Conservation (phyloP, 805 yeast genomes). For the Suhomyces sp. region DNA sequence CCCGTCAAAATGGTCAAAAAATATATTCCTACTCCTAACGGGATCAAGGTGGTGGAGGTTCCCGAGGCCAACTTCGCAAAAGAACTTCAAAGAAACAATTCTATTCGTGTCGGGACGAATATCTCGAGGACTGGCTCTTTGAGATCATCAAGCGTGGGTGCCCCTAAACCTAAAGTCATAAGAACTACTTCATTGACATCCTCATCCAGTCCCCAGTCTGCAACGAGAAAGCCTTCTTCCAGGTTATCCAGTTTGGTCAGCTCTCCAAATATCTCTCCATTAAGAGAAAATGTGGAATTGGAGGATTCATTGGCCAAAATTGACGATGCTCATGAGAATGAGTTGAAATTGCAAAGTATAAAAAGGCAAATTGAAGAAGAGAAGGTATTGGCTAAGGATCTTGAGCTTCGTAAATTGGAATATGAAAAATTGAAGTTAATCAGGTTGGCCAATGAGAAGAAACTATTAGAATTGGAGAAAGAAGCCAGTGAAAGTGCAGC, state of each 20-base stretch:
- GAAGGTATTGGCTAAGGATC: slow-evolving; percentile 33
- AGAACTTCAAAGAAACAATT: slow-evolving; percentile 41
- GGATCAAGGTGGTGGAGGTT: slow-evolving; percentile 68
- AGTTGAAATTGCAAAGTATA: slow-evolving; percentile 25
- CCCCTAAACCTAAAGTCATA: slow-evolving; percentile 10
- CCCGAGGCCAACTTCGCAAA: slow-evolving; percentile 46
- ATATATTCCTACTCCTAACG: slow-evolving; percentile 73
- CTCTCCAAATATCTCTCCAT: slow-evolving; percentile 12
- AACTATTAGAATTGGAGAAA: slow-evolving; percentile 15
- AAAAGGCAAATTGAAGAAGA: slow-evolving; percentile 40
- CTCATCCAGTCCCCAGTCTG: slow-evolving; percentile 6
- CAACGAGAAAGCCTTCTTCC: slow-evolving; percentile 11
- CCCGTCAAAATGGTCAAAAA: slow-evolving; percentile 54
- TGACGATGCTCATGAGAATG: slow-evolving; percentile 25
- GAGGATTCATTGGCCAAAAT: slow-evolving; percentile 22
- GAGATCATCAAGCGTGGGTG: slow-evolving; percentile 12
- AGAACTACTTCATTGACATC: slow-evolving; percentile 26
- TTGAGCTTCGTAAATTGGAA: slow-evolving; percentile 39
- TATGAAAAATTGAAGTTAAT: slow-evolving; percentile 32
- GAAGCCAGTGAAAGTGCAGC: slow-evolving; percentile 6
- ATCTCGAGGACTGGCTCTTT: slow-evolving; percentile 23
- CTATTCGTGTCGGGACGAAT: slow-evolving; percentile 33
- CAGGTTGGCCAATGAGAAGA: slow-evolving; percentile 29
- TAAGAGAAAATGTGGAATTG: slow-evolving; percentile 19
- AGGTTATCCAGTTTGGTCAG: slow-evolving; percentile 15